Conservation (phyloP, 495 filamentous ascomycete genomes). For the Beverwykella pulmonaria region DNA sequence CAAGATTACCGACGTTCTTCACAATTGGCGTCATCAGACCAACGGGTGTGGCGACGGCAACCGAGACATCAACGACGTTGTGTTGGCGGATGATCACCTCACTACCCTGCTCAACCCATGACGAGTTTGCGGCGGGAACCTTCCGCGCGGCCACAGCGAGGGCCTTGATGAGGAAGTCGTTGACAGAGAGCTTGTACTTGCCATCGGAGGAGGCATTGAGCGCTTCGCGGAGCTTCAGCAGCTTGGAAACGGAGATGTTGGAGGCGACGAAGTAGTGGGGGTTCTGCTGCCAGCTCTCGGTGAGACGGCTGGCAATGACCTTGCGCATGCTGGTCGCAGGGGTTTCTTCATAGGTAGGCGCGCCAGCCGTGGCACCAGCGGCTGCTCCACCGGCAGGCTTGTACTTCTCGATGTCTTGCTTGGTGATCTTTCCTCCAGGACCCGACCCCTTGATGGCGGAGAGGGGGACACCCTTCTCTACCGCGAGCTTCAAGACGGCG, state of each 20-base stretch:
- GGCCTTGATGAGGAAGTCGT: conserved; percentile 99
- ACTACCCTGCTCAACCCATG: conserved; percentile 81
- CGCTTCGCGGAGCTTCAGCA: conserved; percentile 91
- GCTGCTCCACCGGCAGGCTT: conserved; percentile 55
- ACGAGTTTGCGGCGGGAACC: conserved; percentile 93
- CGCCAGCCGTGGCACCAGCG: conserved; percentile 52
- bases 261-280: conserved; percentile 97
- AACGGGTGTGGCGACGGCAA: conserved; percentile 90
- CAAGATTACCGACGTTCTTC: conserved; percentile 77
- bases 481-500: conserved; percentile 76
- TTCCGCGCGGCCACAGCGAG: conserved; percentile 84
- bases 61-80: conserved; percentile 85
- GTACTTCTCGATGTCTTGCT: conserved; percentile 89
- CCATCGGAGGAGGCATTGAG: conserved; percentile 86
- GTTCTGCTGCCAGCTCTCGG: conserved; percentile 86
- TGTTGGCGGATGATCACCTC: conserved; percentile 82
- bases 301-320: conserved; percentile 89
- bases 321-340: conserved; percentile 94
- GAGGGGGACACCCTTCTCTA: conserved; percentile 81
- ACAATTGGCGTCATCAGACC: conserved; percentile 99
- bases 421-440: conserved; percentile 82
- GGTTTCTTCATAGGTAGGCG: conserved; percentile 77
- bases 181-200: conserved; percentile 97
- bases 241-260: conserved; percentile 85
- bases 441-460: conserved; percentile 85